Evolutionary conservation across 768 basidiomycete species (phyloP), one percentile per base, ranked within the genome.

Genomic region (Hypholoma fasciculare): DNA sequence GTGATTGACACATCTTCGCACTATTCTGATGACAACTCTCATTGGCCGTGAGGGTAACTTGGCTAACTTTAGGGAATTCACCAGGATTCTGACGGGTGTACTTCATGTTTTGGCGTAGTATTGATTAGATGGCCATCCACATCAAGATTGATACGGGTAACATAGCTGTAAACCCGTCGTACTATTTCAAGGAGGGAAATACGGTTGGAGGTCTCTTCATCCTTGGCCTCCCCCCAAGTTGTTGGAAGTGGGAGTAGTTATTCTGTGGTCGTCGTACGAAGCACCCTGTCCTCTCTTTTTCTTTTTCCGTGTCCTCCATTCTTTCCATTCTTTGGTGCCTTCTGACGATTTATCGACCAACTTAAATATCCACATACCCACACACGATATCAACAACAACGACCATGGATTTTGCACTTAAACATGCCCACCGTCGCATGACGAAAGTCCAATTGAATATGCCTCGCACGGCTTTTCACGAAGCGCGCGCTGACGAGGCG

Each of bases 71-170:
- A 49, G 30, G 7, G 30, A 7, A 9, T 34, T 34, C 30, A 34
- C 30, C 30, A 34, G 30, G 30, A 34, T 7, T 34, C 30, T 34
- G 30, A 34, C 6, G 30, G 30, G 30, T 34, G 6, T 34, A 34
- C 30, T 34, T 34, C 30, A 34, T 7, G 9, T 9, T 34, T 39
- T 49, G 56, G 42, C 56, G 50, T 49, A 37, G 39, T 56, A 57
- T 57, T 37, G 50, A 48, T 48, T 23, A 38, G 49, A n/a, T 57
- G 49, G 38, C 30, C 56, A 50, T 50, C 56, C 40, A 47, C 46
- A 57, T 60, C 58, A 60, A 52, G 52, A 60, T 60, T 60, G 61
- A 62, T 60, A 50, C 58, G 42, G 26, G 54, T 60, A 39, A 19
- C 50, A 37, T 40, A 49, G 44, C 49, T 27, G 39, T 56, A 17